Percentiles rank a stretch among this genome's conserved stretches.
Conservation (phyloP, 805 yeast species). For the Zygosaccharomyces bisporus region DNA sequence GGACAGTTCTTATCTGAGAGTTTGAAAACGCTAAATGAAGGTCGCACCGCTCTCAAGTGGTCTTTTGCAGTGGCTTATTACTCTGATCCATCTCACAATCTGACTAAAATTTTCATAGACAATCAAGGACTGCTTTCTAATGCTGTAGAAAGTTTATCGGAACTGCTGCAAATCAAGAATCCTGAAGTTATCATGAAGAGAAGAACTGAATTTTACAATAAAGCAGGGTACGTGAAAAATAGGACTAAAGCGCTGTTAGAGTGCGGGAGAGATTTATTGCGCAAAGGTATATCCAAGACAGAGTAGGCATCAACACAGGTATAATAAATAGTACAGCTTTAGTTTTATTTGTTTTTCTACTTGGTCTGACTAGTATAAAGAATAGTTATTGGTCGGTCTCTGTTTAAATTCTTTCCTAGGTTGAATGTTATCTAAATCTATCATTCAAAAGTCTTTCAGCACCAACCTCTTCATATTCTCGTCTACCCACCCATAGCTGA, state of each 20-base stretch:
- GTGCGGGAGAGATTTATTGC: constrained; percentile 36
- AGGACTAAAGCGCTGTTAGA: constrained; percentile 39
- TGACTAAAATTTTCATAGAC: constrained; percentile 62
- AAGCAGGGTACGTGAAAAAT: constrained; percentile 35
- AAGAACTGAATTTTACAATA: constrained; percentile 39
- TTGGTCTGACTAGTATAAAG: constrained; percentile 4
- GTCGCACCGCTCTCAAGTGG: constrained; percentile 84
- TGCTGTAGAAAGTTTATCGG: constrained; percentile 67
- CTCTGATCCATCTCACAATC: constrained; percentile 48
- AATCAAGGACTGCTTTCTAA: constrained; percentile 61
- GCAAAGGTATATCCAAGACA: constrained; percentile 34
- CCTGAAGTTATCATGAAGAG: constrained; percentile 36
- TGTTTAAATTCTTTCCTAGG: not conserved
- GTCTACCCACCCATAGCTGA: constrained; percentile 87
- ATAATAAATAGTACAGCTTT: constrained; percentile 4
- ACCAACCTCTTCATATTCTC: constrained; percentile 86
- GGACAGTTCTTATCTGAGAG: constrained; percentile 79
- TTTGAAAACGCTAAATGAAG: constrained; percentile 56
- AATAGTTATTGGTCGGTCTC: not conserved
- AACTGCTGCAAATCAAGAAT: constrained; percentile 46
- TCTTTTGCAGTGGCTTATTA: constrained; percentile 79
- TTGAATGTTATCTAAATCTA: constrained; percentile 62
- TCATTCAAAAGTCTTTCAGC: constrained; percentile 73
- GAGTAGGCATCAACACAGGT: constrained; percentile 7
- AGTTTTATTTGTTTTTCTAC: constrained; percentile 4